Evolutionary conservation across 352 stramenopile genomes (phyloP).

Genomic region (Phytophthora tentaculata): DNA sequence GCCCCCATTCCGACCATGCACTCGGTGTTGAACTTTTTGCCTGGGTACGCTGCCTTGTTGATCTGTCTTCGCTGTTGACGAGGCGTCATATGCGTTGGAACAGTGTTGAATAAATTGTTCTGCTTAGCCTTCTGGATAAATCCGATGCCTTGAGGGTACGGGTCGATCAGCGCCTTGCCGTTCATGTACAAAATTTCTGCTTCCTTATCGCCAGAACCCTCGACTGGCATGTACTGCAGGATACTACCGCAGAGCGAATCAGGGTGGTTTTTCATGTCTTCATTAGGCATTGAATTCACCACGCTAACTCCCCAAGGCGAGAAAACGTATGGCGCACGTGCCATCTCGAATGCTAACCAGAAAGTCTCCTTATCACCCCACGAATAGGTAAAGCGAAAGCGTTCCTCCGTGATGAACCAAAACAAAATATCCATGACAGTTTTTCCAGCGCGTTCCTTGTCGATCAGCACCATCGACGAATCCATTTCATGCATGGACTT

Average conservation of each 20-base stretch:
- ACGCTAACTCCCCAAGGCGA: slow-evolving; percentile 46
- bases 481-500: slow-evolving; percentile 66
- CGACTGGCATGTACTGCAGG: slow-evolving; percentile 43
- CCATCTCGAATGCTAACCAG: slow-evolving; percentile 48
- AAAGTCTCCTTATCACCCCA: slow-evolving; percentile 56
- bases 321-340: slow-evolving; percentile 42
- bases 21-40: slow-evolving; percentile 41
- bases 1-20: slow-evolving; percentile 56
- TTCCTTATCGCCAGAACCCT: neutral
- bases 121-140: slow-evolving; percentile 39
- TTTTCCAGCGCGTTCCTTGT: slow-evolving; percentile 44
- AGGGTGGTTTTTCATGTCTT: slow-evolving; percentile 39
- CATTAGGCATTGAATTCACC: slow-evolving; percentile 38
- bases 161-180: slow-evolving; percentile 32
- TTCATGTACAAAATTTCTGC: slow-evolving; percentile 41
- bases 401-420: slow-evolving; percentile 42
- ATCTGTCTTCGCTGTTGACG: slow-evolving; percentile 32
- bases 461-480: slow-evolving; percentile 69
- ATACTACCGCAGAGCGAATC: slow-evolving; percentile 49
- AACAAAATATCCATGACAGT: slow-evolving; percentile 39
- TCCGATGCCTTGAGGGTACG: slow-evolving; percentile 34
- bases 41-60: slow-evolving; percentile 13
- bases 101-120: slow-evolving; percentile 53
- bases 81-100: slow-evolving; percentile 62
- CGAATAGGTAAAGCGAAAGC: slow-evolving; percentile 41